These are phyloP conservation scores for Acacia melanoxylon DNA, from an alignment of 306 rosid species.

Conservation along the genomic window DNA sequence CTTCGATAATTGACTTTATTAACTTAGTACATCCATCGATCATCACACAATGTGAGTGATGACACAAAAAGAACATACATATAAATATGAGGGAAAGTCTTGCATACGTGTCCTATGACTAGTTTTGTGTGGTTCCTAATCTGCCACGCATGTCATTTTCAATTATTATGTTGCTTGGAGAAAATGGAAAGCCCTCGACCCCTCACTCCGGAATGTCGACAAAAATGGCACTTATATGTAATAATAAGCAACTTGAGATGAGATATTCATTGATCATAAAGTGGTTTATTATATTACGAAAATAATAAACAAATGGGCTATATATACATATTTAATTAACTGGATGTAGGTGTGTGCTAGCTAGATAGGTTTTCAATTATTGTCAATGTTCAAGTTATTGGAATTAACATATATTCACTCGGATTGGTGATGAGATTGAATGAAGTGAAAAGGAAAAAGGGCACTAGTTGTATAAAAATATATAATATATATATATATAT, in stretches of 20 bases:
- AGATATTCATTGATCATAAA: neutral
- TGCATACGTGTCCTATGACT: neutral
- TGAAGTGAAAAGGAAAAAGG: neutral
- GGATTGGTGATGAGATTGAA: neutral
- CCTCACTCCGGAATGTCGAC: neutral
- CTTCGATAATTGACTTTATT: neutral
- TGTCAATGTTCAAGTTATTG: neutral
- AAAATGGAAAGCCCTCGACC: conserved; percentile 10
- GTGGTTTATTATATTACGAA: neutral
- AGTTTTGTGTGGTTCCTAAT: neutral
- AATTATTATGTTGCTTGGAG: neutral
- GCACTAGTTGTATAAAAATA: too few relatives aligned
- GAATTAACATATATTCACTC: neutral
- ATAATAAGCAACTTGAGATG: neutral
- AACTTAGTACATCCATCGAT: neutral
- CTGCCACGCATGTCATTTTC: neutral
- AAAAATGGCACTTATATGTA: neutral
- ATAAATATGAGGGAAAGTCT: neutral
- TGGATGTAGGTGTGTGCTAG: neutral
- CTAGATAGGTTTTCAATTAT: conserved; percentile 10
- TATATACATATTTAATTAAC: neutral
- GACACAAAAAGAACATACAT: neutral
- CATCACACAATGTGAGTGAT: neutral
- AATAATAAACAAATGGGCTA: neutral
- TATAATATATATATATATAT: too few relatives aligned